Evolutionary conservation across 768 basidiomycete species (phyloP).

Genomic region (Lentinula sp.): DNA sequence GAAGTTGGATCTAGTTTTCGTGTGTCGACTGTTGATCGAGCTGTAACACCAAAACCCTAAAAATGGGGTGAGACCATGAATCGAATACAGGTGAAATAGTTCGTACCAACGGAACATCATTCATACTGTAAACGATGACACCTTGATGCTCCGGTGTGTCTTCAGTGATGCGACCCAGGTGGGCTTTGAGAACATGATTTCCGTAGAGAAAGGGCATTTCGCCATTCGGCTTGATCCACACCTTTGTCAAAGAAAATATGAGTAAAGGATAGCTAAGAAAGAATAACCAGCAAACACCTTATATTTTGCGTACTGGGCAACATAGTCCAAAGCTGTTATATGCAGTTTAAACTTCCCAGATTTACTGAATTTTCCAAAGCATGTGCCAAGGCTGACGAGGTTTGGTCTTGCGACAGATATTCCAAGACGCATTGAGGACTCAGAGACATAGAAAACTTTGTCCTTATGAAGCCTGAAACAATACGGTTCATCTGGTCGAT

Average conservation of each 20-base stretch:
- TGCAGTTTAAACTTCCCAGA: conserved; percentile 97
- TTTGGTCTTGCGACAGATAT: conserved; percentile 91
- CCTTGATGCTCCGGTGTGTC: conserved; percentile 99
- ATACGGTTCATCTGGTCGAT: conserved; percentile 89
- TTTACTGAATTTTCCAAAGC: conserved; percentile 97
- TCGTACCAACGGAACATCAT: conserved; percentile 83
- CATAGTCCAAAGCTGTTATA: conserved; percentile 85
- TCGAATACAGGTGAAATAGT: not conserved
- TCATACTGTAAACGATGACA: conserved; percentile 95
- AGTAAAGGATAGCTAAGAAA: not conserved
- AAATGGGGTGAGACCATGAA: not conserved
- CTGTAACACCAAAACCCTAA: conserved; percentile 97
- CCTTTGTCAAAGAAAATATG: conserved; percentile 33
- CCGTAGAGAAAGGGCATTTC: conserved; percentile 99
- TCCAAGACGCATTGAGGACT: conserved; percentile 87
- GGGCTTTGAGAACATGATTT: conserved; percentile 97
- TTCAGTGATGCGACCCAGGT: conserved; percentile 97
- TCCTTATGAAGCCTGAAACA: conserved; percentile 95
- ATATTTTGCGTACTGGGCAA: conserved; percentile 96
- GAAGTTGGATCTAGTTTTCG: conserved; percentile 95
- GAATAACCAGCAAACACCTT: conserved; percentile 51
- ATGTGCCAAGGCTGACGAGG: conserved; percentile 89
- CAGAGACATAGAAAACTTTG: conserved; percentile 94
- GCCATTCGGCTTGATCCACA: conserved; percentile 99
- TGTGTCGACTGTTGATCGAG: conserved; percentile 92